phyloP scores from a whole-genome alignment of 2,329 filamentous ascomycete genomes.

The Talaromyces sp. region DNA sequence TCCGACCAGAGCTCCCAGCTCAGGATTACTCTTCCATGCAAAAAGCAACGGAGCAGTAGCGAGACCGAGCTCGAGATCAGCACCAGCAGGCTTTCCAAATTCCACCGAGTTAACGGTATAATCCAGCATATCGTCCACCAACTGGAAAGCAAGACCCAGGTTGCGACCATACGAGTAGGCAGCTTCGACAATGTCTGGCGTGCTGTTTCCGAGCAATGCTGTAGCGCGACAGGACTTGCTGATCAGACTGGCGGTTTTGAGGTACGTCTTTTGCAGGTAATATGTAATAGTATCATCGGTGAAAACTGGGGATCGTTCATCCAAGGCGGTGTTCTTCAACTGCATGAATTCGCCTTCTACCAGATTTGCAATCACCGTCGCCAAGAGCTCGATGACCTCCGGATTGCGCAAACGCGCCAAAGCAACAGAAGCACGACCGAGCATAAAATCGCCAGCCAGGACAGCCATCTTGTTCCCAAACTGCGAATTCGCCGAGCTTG shows the following conservation, averaged over 20 bases:
- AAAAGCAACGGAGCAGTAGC: constrained; percentile 93
- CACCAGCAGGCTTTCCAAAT: constrained; percentile 90
- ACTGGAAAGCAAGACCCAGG: constrained; percentile 88
- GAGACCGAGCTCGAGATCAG: constrained; percentile 86
- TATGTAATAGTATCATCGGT: constrained; percentile 87
- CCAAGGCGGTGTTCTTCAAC: constrained; percentile 87
- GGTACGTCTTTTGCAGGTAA: constrained; percentile 96
- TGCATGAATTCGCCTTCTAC: constrained; percentile 99
- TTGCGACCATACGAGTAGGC: constrained; percentile 93
- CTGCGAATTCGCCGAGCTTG: constrained; percentile 84
- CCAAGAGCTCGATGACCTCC: constrained; percentile 89
- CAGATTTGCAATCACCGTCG: constrained; percentile 94
- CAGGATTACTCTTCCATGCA: constrained; percentile 85
- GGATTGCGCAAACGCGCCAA: constrained; percentile 85
- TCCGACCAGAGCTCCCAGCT: constrained; percentile 82
- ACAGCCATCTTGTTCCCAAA: constrained; percentile 99
- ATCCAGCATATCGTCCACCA: constrained; percentile 97
- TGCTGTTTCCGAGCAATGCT: constrained; percentile 75
- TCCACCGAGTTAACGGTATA: constrained; percentile 84
- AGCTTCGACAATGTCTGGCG: constrained; percentile 77
- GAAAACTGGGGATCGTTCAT: constrained; percentile 79
- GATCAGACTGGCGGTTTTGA: constrained; percentile 94
- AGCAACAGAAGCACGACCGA: constrained; percentile 89
- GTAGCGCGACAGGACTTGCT: constrained; percentile 92
- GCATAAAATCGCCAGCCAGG: constrained; percentile 90